Evolutionary conservation across 108 stramenopile genomes (phyloP), one percentile per base, ranked within the genome.

Genomic region (Skeletonema potamos): DNA sequence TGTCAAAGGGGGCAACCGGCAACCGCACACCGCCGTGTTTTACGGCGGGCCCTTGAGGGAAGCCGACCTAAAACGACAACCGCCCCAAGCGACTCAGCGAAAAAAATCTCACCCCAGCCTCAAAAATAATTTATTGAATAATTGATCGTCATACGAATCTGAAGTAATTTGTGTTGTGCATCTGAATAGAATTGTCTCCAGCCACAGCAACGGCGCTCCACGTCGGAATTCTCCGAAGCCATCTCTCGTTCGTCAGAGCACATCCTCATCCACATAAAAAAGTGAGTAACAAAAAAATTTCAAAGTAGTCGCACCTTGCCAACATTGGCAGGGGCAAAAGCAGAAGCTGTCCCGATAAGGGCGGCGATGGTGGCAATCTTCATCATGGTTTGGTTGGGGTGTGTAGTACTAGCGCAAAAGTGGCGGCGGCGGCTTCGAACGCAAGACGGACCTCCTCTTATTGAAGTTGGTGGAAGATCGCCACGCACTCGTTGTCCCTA

Each of bases 311-410:
- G 18, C 18, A 81, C 76, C 84, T 81, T 84, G 71, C 58, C 74
- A 41, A 43, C 71, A 22, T 34, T 29, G 22, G 61, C 67, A 27
- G 84, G 75, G 56, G 74, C 84, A 70, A 87, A 87, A 57, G 86
- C 86, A 37, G 86, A 60, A 33, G 84, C 72, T 37, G 82, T 70
- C 36, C 78, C 64, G 54, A 83, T 41, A 29, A 87, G 75, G 62
- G 84, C 67, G 68, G 84, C 78, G 71, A 83, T 43, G 60, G 77
- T 54, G 72, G 78, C 82, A 51, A 85, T 20, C 62, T 62, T 83
- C 84, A 83, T 87, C 86, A 87, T 87, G 85, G 82, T 83, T 33
- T 26, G 33, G n/a, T n/a, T n/a, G 18, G 20, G 10, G 37, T 32
- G n/a, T n/a, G n/a, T 37, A 13, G 29, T 15, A 26, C 1, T 4